Base-by-base conservation (phyloP, 1,284 basidiomycete species). In the Ustilago sp. region DNA sequence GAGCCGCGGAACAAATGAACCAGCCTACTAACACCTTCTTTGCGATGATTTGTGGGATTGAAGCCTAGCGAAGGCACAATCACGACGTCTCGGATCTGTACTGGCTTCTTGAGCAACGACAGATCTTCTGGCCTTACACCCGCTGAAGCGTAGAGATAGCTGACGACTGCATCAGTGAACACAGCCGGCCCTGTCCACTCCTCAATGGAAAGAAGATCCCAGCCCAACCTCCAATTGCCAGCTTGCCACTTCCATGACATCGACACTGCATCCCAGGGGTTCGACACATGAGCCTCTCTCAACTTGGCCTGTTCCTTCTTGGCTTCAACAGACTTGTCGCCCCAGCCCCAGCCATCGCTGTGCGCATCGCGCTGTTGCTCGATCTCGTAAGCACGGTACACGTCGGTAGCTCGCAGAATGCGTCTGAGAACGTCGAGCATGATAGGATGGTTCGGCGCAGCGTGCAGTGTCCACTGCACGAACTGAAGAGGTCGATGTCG, bases 101-200 rank as follows among this genome's bases (percentile, higher is more conserved):
- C 73, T 8, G 77, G 77, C 52, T 67, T 54, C 28, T 60, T 68
- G 31, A 79, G 47, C 47, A 39, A 4, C 6, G 57, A 43, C 28
- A 79, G 51, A 39, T 79, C 77, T 28, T 73, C 77, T 19, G 77
- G 77, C 39, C 74, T 58, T 6, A 79, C 66, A 3, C 77, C 74
- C 0, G 77, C 74, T 3, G 57, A 58, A 4, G 77, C 77, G 31
- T 76, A 69, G 19, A 79, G 55, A 19, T 79, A 79, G 52, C 74
- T 77, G 17, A 77, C 51, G 8, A 77, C 62, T 1, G 74, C 43
- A 55, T 79, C 77, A 1, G 77, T 79, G 17, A 43, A 79, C 5
- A 76, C 77, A 3, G 77, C 77, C 0, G 77, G 77, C 1, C 77
- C 77, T 0, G 77, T 79, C 77, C 77, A 79, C 28, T 79, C 77